Evolutionary conservation across 495 filamentous ascomycete genomes (phyloP), one percentile per base, ranked within the genome.

Genomic region (Aspergillus leporis): DNA sequence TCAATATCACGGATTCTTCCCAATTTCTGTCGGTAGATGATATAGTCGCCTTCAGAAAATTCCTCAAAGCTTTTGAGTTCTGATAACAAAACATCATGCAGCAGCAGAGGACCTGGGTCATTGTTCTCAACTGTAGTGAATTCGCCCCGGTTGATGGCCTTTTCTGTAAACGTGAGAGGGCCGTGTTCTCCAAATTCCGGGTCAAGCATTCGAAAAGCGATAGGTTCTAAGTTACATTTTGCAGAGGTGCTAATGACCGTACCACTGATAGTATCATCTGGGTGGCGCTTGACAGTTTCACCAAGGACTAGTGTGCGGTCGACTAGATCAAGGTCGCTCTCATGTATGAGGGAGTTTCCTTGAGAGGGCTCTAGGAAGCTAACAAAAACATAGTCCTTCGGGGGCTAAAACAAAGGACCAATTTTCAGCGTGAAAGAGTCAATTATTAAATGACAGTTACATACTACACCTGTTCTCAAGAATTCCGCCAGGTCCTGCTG

Each of bases 211-310:
- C 61, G 57, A 61, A 55, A 67, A 63, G 67, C 50, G 48, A 77
- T 58, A 56, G 79, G 65, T 58, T 69, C 66, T 10, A 81, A 60
- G 18, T 53, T 66, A 25, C 69, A 79, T 25, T 56, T 59, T 2
- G 72, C 54, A 3, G 67, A 71, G 36, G 70, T 67, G 49, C 62
- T 67, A n/a, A 76, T 68, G 18, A 81, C 64, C 3, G 61, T 78
- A 19, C 80, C 80, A 43, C 74, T 74, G 21, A 75, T 64, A 0
- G 71, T 63, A 41, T 77, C 73, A 12, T 67, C 70, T 6, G 63
- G 54, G 34, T 66, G 61, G n/a, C 68, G 73, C 56, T 81, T 83
- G 12, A 82, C 78, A 36, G 67, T 57, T 56, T 78, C 67, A 19
- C 80, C 80, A 19, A 78, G 66, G 23, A 65, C 64, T 12, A 80